phyloP scores from a whole-genome alignment of 2,329 filamentous ascomycete species.

The Diaporthe nobilis region DNA sequence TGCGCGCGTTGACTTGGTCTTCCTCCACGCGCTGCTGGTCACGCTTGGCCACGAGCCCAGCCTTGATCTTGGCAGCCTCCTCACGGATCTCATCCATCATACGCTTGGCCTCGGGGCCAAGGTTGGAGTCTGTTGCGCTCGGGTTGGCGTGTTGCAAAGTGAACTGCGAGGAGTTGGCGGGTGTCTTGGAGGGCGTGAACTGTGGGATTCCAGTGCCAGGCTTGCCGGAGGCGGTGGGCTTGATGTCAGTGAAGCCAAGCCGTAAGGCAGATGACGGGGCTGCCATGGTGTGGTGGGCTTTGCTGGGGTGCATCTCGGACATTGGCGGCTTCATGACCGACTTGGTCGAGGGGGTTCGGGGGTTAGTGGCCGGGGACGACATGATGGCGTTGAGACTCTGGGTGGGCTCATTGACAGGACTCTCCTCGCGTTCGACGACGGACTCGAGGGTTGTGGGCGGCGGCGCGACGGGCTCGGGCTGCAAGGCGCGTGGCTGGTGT shows the following conservation, averaged over 20 bases:
- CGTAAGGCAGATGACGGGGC: conserved; percentile 84
- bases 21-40: conserved; percentile 67
- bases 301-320: conserved; percentile 93
- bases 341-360: conserved; percentile 73
- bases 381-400: conserved; percentile 50
- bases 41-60: conserved; percentile 73
- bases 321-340: conserved; percentile 78
- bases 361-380: conserved; percentile 53
- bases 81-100: conserved; percentile 79
- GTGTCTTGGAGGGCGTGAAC: conserved; percentile 75
- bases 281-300: conserved; percentile 81
- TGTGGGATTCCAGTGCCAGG: conserved; percentile 55
- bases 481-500: conserved; percentile 34
- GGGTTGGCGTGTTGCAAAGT: conserved; percentile 74
- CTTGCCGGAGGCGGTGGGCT: conserved; percentile 64
- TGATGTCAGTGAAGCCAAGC: conserved; percentile 86
- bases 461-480: conserved; percentile 43
- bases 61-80: conserved; percentile 79
- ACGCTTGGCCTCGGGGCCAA: conserved; percentile 73
- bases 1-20: conserved; percentile 67
- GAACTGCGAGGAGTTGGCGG: conserved; percentile 68
- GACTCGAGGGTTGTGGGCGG: conserved; percentile 54
- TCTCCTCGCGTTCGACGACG: conserved; percentile 61
- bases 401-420: conserved; percentile 48
- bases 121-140: conserved; percentile 58